phyloP scores from a whole-genome alignment of 805 yeast species.

The Metschnikowia dekortorum region DNA sequence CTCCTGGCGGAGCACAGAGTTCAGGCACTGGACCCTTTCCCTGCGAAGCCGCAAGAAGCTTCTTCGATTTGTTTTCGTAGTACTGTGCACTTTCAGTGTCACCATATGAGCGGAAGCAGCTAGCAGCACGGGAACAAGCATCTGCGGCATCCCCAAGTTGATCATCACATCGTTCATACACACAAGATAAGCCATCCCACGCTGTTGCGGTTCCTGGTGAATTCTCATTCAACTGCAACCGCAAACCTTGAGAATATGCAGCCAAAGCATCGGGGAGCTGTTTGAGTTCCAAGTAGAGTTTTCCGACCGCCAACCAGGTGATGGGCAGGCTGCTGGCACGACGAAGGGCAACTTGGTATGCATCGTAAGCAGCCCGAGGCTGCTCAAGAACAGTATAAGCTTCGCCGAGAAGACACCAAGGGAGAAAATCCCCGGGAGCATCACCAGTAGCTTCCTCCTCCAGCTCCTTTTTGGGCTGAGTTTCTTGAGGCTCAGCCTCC shows the following conservation, averaged over 20 bases:
- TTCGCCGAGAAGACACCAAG: constrained; percentile 53
- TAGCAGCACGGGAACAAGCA: constrained; percentile 51
- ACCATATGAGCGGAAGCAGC: constrained; percentile 45
- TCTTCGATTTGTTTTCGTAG: constrained; percentile 42
- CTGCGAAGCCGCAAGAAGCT: constrained; percentile 38
- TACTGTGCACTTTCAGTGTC: constrained; percentile 38
- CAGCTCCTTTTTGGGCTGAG: constrained; percentile 8
- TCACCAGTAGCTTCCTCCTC: constrained; percentile 19
- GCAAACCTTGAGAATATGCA: constrained; percentile 62
- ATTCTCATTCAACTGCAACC: constrained; percentile 46
- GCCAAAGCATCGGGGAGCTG: constrained; percentile 64
- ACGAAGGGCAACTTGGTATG: constrained; percentile 50
- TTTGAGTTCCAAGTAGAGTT: constrained; percentile 51
- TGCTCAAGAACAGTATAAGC: constrained; percentile 45
- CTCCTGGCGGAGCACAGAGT: constrained; percentile 44
- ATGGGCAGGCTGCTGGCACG: constrained; percentile 52
- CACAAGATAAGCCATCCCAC: constrained; percentile 63
- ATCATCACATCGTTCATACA: constrained; percentile 59
- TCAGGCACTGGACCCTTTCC: constrained; percentile 44
- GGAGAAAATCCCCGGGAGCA: constrained; percentile 46
- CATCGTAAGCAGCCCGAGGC: constrained; percentile 51
- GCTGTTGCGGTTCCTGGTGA: constrained; percentile 50
- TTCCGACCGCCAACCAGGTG: constrained; percentile 66
- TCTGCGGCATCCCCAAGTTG: constrained; percentile 58
- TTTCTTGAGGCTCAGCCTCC: constrained; percentile 16